Conservation (phyloP, 2,329 filamentous ascomycete genomes). For the Falciphora oryzae region DNA sequence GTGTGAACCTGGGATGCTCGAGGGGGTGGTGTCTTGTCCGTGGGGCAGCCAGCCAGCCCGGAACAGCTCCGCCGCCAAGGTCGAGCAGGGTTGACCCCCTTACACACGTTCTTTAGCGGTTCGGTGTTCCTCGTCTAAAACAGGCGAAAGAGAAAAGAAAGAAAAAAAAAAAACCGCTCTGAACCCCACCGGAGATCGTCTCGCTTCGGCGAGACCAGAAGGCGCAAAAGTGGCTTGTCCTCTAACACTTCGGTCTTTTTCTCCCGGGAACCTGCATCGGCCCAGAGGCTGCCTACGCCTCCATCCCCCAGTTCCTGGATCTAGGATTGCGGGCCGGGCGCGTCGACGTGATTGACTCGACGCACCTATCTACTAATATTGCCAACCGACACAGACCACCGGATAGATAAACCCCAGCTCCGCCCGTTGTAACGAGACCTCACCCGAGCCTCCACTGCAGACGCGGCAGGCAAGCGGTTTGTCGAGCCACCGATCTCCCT, state of each 20-base stretch:
- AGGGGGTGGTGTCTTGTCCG: too few relatives aligned
- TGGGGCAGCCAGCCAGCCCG: background rate
- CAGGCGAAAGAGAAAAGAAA: too few relatives aligned
- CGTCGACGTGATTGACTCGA: background rate
- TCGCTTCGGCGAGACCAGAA: background rate
- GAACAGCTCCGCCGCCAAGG: background rate
- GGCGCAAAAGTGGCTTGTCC: too few relatives aligned
- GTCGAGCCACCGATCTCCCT: background rate
- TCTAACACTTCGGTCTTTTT: background rate
- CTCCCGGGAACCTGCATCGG: background rate
- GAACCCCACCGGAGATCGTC: background rate
- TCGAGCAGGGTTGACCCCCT: background rate
- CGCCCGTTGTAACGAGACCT: too few relatives aligned
- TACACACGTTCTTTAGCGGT: background rate
- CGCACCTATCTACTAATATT: background rate
- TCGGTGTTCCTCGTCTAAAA: background rate
- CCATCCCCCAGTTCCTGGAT: background rate
- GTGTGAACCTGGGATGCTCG: too few relatives aligned
- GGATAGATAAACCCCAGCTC: background rate
- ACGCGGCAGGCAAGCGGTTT: background rate
- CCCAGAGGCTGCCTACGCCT: background rate
- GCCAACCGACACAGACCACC: too few relatives aligned
- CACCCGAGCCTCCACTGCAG: too few relatives aligned
- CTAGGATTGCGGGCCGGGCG: background rate
- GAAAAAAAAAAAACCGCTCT: too few relatives aligned